Base-by-base conservation (phyloP, 208 protist genomes). In the Trypanosoma theileri region DNA sequence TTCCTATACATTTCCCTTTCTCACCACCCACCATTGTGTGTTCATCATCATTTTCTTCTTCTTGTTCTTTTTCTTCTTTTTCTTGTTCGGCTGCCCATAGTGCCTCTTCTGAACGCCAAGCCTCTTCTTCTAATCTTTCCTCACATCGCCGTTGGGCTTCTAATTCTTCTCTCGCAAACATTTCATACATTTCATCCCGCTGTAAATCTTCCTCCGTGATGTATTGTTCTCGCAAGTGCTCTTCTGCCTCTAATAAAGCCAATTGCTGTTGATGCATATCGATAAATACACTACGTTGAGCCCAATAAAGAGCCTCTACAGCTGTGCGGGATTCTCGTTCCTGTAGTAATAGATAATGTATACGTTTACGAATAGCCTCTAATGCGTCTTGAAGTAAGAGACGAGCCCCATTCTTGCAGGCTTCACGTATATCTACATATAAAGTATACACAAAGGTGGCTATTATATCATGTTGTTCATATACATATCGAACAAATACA, bases 381-480 rank as follows among this genome's bases (percentile, higher is more conserved):
- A 80, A 55, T 14, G 51, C 71, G 9, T 70, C 68, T 42, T 73
- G 46, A 58, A 50, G 66, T 4, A 75, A 42, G 17, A 57, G 41
- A 28, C 67, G 66, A 58, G 65, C 57, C 22, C 45, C 74, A 1
- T 52, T 52, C 17, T 61, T 59, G 28, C 53, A 74, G 9, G 17
- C 9, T 16, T 68, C 66, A 17, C 63, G 22, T 56, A 77, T 53
- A 21, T 64, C n/a, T 13, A 55, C 44, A 8, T 73, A 51, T 46
- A 73, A 48, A 16, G 46, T 58, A 52, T 44, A 44, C 0, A 48
- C 58, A 64, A 86, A 88, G 17, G 72, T 59, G 8, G 74, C 71
- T 14, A 86, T 80, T 58, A 91, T 79, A 57, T 88, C 82, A 26
- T 80, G 66, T 71, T 88, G 76, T 44, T 86, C 73, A 50, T 71